A percentile compares a stretch with the other conserved stretches of the same genome.
These are phyloP conservation scores for Plasmodium vinckei DNA, from an alignment of 169 alveolate genomes.

Conservation along the genomic window DNA sequence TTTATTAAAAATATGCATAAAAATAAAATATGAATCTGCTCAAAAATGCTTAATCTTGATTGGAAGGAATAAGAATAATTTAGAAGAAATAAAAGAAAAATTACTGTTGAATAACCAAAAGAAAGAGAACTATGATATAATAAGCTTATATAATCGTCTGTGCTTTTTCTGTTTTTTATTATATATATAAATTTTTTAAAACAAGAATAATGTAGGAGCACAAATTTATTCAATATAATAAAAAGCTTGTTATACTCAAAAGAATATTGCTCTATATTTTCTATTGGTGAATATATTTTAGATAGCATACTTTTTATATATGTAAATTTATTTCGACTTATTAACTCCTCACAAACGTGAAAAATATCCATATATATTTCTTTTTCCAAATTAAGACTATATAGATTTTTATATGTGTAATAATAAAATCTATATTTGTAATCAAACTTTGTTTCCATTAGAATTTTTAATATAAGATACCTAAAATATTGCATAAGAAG, in stretches of 20 bases:
- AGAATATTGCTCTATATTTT: slow-evolving; percentile 11
- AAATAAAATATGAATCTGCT: slow-evolving; percentile 23
- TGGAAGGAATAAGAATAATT: slow-evolving; percentile 46
- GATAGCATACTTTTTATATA: slow-evolving; percentile 22
- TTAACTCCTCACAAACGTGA: slow-evolving; percentile 41
- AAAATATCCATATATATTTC: slow-evolving; percentile 20
- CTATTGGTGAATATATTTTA: slow-evolving; percentile 17
- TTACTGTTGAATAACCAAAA: slow-evolving; percentile 26
- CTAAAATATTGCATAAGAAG: slow-evolving; percentile 5
- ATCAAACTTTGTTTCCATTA: slow-evolving; percentile 25
- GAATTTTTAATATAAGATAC: slow-evolving; percentile 30
- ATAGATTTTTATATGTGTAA: slow-evolving; percentile 17
- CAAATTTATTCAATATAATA: slow-evolving; percentile 12
- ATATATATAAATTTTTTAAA: slow-evolving; percentile 38
- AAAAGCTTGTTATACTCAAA: slow-evolving; percentile 11
- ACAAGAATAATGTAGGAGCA: slow-evolving; percentile 37
- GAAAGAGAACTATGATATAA: slow-evolving; percentile 23
- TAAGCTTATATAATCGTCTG: slow-evolving; percentile 23
- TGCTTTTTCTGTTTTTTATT: slow-evolving; percentile 22
- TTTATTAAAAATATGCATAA: slow-evolving; percentile 31
- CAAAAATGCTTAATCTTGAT: slow-evolving; percentile 29
- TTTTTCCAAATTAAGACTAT: slow-evolving; percentile 3
- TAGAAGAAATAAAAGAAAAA: slow-evolving; percentile 49
- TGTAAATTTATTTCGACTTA: slow-evolving; percentile 37
- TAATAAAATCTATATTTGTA: slow-evolving; percentile 35